Conservation (phyloP, 306 rosid species). For the Amphicarpaea edgeworthii region DNA sequence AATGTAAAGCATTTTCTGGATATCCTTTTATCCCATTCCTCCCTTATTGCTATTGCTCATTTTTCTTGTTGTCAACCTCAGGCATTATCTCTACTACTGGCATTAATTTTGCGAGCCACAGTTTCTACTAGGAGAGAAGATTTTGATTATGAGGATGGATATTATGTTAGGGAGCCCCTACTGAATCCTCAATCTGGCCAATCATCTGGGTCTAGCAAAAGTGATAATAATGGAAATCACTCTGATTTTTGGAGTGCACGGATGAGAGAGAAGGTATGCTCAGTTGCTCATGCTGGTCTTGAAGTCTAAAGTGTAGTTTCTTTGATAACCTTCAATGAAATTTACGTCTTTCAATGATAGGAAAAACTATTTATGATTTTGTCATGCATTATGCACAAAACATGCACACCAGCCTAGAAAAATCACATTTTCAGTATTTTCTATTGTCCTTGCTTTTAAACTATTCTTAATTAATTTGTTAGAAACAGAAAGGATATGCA, state of each 20-base stretch:
- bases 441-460: constrained; percentile 5
- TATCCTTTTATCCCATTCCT: constrained; percentile 27
- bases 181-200: constrained; percentile 67
- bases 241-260: constrained; percentile 86
- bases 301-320: constrained; percentile 29
- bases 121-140: constrained; percentile 63
- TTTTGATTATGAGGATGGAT: constrained; percentile 64
- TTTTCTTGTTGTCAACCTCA: constrained; percentile 54
- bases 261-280: constrained; percentile 85
- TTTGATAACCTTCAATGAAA: constrained; percentile 7
- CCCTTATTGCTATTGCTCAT: constrained; percentile 22
- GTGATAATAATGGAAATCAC: constrained; percentile 59
- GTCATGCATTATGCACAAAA: neutral
- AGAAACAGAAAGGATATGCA: constrained; percentile 15
- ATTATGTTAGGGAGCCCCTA: constrained; percentile 68
- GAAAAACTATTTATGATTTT: constrained; percentile 16
- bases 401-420: neutral
- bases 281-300: constrained; percentile 40
- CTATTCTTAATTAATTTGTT: constrained; percentile 24
- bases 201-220: constrained; percentile 64
- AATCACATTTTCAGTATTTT: constrained; percentile 11
- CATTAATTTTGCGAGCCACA: constrained; percentile 74
- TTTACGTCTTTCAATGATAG: constrained; percentile 4
- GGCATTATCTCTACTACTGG: constrained; percentile 79
- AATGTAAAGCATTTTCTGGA: constrained; percentile 25